Percentiles rank a stretch among this genome's conserved stretches.
phyloP scores from a whole-genome alignment of 2,329 filamentous ascomycete genomes.

The Aspergillus spinulosporus region DNA sequence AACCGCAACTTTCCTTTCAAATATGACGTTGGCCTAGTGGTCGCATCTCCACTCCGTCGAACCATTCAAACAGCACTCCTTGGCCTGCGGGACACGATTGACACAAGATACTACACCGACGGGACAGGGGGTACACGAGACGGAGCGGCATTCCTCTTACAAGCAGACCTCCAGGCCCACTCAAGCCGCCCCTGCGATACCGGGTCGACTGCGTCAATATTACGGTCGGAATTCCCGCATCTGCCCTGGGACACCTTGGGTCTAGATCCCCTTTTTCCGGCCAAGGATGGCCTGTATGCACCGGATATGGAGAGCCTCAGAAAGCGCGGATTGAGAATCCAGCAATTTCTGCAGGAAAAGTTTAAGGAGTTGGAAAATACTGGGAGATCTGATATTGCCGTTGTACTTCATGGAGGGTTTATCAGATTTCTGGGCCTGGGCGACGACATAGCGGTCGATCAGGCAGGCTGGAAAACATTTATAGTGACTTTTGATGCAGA shows the following conservation, averaged over 20 bases:
- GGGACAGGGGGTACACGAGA: not conserved
- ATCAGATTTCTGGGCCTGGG: not conserved
- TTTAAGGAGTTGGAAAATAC: not conserved
- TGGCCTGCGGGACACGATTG: slow-evolving; percentile 17
- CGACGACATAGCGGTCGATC: not conserved
- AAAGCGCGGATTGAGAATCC: not conserved
- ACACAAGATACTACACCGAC: slow-evolving; percentile 12
- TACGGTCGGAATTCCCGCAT: no score
- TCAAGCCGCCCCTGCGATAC: no score
- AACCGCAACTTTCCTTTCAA: slow-evolving; percentile 13
- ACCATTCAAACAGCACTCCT: slow-evolving; percentile 19
- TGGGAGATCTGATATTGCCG: not conserved
- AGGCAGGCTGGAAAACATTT: slow-evolving; percentile 6
- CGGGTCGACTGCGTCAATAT: no score
- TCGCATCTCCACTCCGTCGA: slow-evolving; percentile 21
- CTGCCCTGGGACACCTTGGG: not conserved
- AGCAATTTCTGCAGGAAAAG: not conserved
- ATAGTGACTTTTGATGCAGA: no score
- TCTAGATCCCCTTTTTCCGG: not conserved
- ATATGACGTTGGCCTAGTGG: slow-evolving; percentile 15
- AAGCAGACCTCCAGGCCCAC: no score
- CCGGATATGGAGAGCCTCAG: not conserved
- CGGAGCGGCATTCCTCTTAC: not conserved
- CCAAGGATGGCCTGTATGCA: not conserved
- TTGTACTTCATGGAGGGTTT: slow-evolving; percentile 2